These are phyloP conservation scores for Pelargonium australe DNA, from an alignment of 441 rosid genomes.

Conservation along the genomic window DNA sequence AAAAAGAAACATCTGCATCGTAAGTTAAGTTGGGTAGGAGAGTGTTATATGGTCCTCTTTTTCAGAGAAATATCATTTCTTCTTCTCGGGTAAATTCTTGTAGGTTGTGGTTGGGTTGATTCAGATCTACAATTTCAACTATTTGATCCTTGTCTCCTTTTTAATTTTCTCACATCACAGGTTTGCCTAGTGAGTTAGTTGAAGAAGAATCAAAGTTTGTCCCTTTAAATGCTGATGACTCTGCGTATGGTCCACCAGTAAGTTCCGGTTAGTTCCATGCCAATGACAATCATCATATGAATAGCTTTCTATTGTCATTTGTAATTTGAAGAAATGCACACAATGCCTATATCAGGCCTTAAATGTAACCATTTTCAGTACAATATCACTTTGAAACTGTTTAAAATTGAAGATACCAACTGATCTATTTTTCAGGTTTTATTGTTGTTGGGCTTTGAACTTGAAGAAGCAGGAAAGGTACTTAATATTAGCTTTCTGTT, in stretches of 20 bases:
- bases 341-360: background rate
- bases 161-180: conserved; percentile 22
- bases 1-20: too few relatives aligned
- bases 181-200: conserved; percentile 36
- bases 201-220: conserved; percentile 67
- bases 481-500: background rate
- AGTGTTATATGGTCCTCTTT: too few relatives aligned
- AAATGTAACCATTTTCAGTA: background rate
- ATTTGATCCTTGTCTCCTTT: background rate
- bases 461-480: conserved; percentile 56
- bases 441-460: conserved; percentile 59
- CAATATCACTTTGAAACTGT: background rate
- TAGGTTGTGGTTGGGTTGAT: too few relatives aligned
- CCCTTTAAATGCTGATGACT: conserved; percentile 60
- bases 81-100: too few relatives aligned
- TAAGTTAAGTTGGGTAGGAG: too few relatives aligned
- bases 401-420: conserved; percentile 7
- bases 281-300: background rate
- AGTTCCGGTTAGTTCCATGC: conserved; percentile 44
- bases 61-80: too few relatives aligned
- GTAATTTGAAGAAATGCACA: background rate
- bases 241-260: conserved; percentile 73
- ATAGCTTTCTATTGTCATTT: background rate
- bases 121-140: too few relatives aligned
- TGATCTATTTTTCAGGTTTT: conserved; percentile 43